Conservation (phyloP, 1,284 basidiomycete genomes). For the Laetiporus sulphureus region DNA sequence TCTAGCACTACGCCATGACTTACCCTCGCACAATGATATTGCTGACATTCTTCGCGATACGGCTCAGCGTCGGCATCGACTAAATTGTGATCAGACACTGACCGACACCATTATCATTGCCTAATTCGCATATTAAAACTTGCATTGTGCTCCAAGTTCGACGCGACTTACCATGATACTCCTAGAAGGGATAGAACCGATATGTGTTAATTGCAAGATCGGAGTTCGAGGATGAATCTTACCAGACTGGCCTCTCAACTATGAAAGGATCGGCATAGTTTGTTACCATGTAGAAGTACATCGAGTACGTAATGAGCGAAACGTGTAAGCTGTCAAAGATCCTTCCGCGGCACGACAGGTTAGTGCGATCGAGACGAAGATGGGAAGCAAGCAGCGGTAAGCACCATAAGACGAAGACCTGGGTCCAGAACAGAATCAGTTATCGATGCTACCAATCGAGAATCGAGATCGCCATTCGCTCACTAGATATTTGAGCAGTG, state of each 20-base stretch:
- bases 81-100: background rate
- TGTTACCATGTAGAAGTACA: conserved; percentile 18
- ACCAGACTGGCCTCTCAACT: conserved; percentile 15
- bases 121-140: conserved; percentile 4
- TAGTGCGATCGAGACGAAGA: background rate
- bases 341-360: conserved; percentile 6
- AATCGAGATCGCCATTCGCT: too few species aligned
- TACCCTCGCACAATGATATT: conserved; percentile 19
- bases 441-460: too few species aligned
- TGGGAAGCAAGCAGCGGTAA: background rate
- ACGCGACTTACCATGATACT: conserved; percentile 12
- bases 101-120: conserved; percentile 19
- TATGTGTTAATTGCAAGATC: too few species aligned
- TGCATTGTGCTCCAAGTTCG: too few species aligned
- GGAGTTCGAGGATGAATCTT: background rate
- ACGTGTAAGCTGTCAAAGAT: conserved; percentile 16
- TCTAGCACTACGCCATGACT: background rate
- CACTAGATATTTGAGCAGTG: conserved; percentile 3
- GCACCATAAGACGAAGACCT: conserved; percentile 14
- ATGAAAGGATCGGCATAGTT: conserved; percentile 14
- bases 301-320: conserved; percentile 13
- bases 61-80: background rate
- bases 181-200: conserved; percentile 8
- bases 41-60: conserved; percentile 13
- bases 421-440: background rate